Conservation (phyloP, 352 stramenopile genomes). For the Phytophthora litchii region DNA sequence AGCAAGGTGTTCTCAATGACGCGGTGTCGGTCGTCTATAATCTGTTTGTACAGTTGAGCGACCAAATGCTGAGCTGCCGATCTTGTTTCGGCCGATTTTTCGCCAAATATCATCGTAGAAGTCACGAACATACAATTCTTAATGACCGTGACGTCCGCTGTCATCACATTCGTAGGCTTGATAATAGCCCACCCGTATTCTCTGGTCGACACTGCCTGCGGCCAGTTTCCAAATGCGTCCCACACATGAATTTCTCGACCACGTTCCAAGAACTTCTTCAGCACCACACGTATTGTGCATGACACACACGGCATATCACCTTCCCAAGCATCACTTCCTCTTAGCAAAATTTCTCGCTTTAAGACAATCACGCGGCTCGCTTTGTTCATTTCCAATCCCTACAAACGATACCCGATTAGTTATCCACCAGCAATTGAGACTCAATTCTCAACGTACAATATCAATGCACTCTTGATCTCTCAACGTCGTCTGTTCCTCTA, state of each 20-base stretch:
- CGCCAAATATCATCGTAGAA: slow-evolving; percentile 2
- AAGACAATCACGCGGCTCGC: slow-evolving; percentile 16
- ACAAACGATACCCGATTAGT: too few species aligned
- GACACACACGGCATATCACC: slow-evolving; percentile 1
- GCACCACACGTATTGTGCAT: slow-evolving; percentile 17
- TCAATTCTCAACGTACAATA: slow-evolving; percentile 11
- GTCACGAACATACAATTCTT: slow-evolving; percentile 26
- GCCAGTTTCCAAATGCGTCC: slow-evolving; percentile 15
- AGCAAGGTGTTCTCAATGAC: slow-evolving; percentile 16
- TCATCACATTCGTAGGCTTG: slow-evolving; percentile 8
- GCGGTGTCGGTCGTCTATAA: slow-evolving; percentile 17
- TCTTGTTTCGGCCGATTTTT: not conserved
- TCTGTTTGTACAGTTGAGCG: slow-evolving; percentile 10
- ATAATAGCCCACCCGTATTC: slow-evolving; percentile 23
- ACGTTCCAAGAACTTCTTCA: slow-evolving; percentile 26
- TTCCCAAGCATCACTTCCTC: slow-evolving; percentile 9
- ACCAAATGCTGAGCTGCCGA: slow-evolving; percentile 5
- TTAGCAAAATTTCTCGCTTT: slow-evolving; percentile 21
- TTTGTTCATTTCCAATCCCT: slow-evolving; percentile 9
- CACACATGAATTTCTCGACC: slow-evolving; percentile 26
- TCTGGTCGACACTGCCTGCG: slow-evolving; percentile 10
- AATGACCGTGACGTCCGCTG: slow-evolving; percentile 2
- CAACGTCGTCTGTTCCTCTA: slow-evolving; percentile 14
- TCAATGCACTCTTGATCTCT: slow-evolving; percentile 12
- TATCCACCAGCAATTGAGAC: not conserved